These are phyloP conservation scores for Coelastrella sp. DNA, from an alignment of 139 green algal species.

Conservation along the genomic window DNA sequence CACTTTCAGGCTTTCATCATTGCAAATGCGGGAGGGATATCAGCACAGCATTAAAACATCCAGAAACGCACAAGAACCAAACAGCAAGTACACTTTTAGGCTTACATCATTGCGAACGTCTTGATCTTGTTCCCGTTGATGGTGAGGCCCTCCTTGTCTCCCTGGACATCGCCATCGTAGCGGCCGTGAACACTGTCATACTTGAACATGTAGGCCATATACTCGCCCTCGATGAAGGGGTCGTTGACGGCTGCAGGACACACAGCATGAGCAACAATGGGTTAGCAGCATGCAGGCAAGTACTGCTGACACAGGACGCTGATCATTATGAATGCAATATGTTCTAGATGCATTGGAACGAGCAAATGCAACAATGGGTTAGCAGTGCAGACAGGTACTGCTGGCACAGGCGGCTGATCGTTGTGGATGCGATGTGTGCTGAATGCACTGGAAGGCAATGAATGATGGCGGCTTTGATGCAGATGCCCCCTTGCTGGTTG, in stretches of 20 bases:
- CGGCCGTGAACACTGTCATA: constrained; percentile 92
- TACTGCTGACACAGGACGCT: neutral
- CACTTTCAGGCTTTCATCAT: no score
- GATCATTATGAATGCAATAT: no score
- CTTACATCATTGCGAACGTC: constrained; percentile 78
- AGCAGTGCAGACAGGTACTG: neutral
- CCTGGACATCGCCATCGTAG: constrained; percentile 68
- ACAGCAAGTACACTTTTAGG: neutral
- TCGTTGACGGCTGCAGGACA: constrained; percentile 85
- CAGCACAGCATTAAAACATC: neutral
- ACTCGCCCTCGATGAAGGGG: constrained; percentile 83
- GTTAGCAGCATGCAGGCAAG: neutral
- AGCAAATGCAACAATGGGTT: neutral
- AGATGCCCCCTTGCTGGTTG: no score
- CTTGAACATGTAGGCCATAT: constrained; percentile 39
- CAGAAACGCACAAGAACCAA: neutral
- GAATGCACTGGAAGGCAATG: no score
- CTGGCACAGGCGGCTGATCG: no score
- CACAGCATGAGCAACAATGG: neutral
- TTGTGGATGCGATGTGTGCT: no score
- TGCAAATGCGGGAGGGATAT: no score
- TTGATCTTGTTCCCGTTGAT: constrained; percentile 82
- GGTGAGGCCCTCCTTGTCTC: constrained; percentile 66
- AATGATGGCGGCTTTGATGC: no score
- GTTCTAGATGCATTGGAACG: no score